Base-by-base conservation (phyloP, 306 rosid genomes). In the Biancaea sappan region DNA sequence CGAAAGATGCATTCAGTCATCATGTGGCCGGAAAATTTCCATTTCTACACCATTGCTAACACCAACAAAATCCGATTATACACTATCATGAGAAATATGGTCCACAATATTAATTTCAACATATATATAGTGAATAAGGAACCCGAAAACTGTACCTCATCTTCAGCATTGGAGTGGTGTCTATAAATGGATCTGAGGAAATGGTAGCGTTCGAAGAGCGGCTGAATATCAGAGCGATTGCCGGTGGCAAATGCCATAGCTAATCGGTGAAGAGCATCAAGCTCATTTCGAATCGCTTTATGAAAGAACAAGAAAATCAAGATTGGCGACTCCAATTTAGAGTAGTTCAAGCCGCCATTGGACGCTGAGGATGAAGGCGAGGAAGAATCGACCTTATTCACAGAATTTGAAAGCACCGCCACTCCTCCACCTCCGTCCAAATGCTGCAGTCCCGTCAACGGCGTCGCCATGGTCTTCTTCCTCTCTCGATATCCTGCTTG, bases 101-200 rank as follows among this genome's bases (percentile, higher is more conserved):
- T 73, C 38, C 18, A 51, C 48, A 53, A 31, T 14, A 4, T 18
- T 21, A 74, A 51, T 7, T 41, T 5, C 34, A 52, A 61, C 24
- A 51, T 5, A 51, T 6, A 57, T 3, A 67, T 28, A 10, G 22
- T 26, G 48, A 26, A 83, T 35, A 73, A 0, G 67, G 68, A 77
- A 46, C 26, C 25, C 25, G 35, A 78, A 83, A 79, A 81, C 56
- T 40, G 71, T 38, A 94, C 99, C 99, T 95, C 98, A 77, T 95
- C 99, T 86, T 95, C 99, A 28, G 98, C 99, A 95, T 87, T 88
- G 92, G 89, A 87, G 84, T 95, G 98, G 80, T 92, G 92, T 81
- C 86, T 87, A 77, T 92, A 95, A 72, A 95, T 88, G 71, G 96
- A 90, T 77, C 91, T 87, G 63, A 95, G 78, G 72, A 95, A 95